Evolutionary conservation across 352 stramenopile genomes (phyloP).

Genomic region (Pythium aristosporum): DNA sequence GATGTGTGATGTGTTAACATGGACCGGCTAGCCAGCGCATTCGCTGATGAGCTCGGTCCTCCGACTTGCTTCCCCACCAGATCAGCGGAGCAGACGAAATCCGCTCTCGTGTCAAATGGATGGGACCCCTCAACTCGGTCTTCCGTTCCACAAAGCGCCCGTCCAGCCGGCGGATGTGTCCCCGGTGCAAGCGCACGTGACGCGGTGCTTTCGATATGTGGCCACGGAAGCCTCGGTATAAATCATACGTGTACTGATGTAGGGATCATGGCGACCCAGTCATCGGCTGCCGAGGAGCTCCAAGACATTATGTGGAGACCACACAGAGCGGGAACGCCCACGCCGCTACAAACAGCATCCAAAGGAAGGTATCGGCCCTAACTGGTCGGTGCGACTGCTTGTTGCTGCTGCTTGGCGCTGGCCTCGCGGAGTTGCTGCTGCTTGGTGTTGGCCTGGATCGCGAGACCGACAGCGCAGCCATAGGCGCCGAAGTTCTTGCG

Average conservation of each 20-base stretch:
- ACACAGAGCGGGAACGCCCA: no score
- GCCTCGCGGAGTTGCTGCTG: slow-evolving; percentile 10
- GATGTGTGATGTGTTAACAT: neutral
- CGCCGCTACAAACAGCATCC: no score
- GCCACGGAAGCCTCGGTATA: no score
- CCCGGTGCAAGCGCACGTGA: neutral
- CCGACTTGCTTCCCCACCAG: neutral
- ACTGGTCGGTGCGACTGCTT: neutral
- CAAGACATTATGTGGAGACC: no score
- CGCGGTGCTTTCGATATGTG: neutral
- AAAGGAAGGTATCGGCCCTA: neutral
- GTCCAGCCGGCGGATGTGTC: slow-evolving; percentile 1
- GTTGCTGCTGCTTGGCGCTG: slow-evolving; percentile 5
- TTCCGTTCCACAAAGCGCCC: neutral
- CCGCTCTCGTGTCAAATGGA: no score
- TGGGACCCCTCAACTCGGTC: no score
- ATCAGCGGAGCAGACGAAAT: no score
- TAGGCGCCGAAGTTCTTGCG: slow-evolving; percentile 28
- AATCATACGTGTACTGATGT: no score
- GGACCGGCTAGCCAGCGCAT: neutral
- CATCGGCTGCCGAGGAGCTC: no score
- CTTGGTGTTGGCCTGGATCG: slow-evolving; percentile 21
- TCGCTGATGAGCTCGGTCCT: neutral
- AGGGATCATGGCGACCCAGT: no score
- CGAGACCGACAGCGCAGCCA: slow-evolving; percentile 19